A percentile compares a stretch with the other conserved stretches of the same genome.
Conservation (phyloP, 2,329 filamentous ascomycete species). For the Pseudonectria foliicola region DNA sequence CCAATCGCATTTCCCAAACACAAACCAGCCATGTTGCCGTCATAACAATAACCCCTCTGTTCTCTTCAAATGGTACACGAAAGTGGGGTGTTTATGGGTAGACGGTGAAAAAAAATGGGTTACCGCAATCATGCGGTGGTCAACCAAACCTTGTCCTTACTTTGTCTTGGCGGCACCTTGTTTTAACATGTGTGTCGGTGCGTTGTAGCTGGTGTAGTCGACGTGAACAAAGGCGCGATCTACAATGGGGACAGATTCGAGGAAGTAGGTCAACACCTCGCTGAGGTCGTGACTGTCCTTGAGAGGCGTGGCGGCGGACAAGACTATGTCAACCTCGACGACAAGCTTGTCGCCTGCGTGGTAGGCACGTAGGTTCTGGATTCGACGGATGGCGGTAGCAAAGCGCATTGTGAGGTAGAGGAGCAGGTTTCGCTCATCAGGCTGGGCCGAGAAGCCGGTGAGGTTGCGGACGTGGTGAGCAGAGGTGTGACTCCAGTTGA, state of each 20-base stretch:
- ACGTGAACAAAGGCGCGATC: constrained; percentile 64
- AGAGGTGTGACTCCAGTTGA: constrained; percentile 70
- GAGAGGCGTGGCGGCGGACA: constrained; percentile 67
- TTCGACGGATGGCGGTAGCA: constrained; percentile 77
- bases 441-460: constrained; percentile 69
- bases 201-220: constrained; percentile 56
- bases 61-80: no score
- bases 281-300: constrained; percentile 75
- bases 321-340: constrained; percentile 73
- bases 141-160: neutral
- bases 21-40: no score
- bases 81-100: no score
- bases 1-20: no score
- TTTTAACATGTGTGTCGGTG: constrained; percentile 51
- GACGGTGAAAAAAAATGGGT: no score
- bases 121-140: no score
- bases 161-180: constrained; percentile 11
- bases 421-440: constrained; percentile 76
- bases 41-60: no score
- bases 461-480: constrained; percentile 73
- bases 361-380: constrained; percentile 79
- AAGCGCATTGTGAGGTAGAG: constrained; percentile 93
- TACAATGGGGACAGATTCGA: constrained; percentile 76
- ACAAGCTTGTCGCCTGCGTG: constrained; percentile 81
- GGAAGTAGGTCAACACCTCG: constrained; percentile 73